Evolutionary conservation across 345 rosid species (phyloP).

Genomic region (Dipteronia dyeriana): DNA sequence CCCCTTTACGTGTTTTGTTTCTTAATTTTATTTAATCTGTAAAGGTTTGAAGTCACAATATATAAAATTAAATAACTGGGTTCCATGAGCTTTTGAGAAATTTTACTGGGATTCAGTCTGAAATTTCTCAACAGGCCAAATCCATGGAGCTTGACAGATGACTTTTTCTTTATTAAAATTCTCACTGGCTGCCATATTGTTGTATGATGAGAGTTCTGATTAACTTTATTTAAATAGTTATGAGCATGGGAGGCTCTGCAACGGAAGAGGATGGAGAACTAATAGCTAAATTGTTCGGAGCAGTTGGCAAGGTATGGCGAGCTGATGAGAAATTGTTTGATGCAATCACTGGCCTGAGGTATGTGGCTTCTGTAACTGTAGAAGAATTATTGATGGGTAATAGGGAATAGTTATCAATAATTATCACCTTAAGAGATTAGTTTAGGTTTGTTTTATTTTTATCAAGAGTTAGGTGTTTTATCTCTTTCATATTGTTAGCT

Average conservation of each 20-base stretch:
- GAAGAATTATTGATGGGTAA: neutral
- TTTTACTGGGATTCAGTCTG: neutral
- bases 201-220: conserved; percentile 8
- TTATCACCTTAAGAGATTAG: too few relatives aligned
- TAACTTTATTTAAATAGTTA: conserved; percentile 37
- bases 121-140: neutral
- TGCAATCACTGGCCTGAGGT: conserved; percentile 95
- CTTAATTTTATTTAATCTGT: neutral
- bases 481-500: too few relatives aligned
- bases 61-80: neutral
- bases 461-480: too few relatives aligned
- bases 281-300: conserved; percentile 68
- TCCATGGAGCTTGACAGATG: neutral
- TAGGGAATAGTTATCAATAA: too few relatives aligned
- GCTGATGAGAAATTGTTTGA: conserved; percentile 89
- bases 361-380: conserved; percentile 13
- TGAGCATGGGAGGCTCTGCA: conserved; percentile 81
- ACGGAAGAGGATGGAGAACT: conserved; percentile 75
- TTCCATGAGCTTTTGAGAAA: neutral
- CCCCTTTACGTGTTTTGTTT: neutral
- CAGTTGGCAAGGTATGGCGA: conserved; percentile 82
- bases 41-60: neutral
- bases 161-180: neutral
- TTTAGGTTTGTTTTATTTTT: too few relatives aligned
- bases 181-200: neutral